Percentiles rank a stretch among this genome's conserved stretches.
These are phyloP conservation scores for Dendrothele bispora DNA, from an alignment of 768 basidiomycete genomes.

Conservation along the genomic window DNA sequence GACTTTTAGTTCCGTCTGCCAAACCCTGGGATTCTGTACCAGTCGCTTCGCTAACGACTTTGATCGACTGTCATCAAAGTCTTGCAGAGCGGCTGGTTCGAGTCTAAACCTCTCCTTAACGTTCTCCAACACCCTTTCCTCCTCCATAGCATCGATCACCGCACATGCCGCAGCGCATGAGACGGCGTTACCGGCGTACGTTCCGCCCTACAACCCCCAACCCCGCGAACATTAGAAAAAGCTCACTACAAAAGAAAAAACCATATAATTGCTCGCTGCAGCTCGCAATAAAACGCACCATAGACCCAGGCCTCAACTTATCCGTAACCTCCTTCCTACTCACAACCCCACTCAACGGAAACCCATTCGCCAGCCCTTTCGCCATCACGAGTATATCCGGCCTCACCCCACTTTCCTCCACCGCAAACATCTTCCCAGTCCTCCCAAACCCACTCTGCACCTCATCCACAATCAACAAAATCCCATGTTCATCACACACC, in stretches of 20 bases:
- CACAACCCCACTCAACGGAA: conserved; percentile 88
- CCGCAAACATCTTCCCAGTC: conserved; percentile 81
- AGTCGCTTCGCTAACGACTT: too few species aligned
- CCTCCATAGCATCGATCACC: conserved; percentile 73
- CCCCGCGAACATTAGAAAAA: too few species aligned
- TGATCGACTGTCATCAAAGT: too few species aligned
- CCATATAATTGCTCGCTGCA: conserved; percentile 7
- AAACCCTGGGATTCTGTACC: too few species aligned
- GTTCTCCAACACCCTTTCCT: conserved; percentile 83
- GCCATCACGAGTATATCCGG: conserved; percentile 91
- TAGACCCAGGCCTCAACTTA: conserved; percentile 72
- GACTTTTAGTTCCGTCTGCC: too few species aligned
- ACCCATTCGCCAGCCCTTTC: conserved; percentile 86
- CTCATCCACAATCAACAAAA: conserved; percentile 84
- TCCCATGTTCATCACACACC: conserved; percentile 85
- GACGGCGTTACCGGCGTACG: conserved; percentile 91
- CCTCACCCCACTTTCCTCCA: conserved; percentile 79
- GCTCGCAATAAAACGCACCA: conserved; percentile 44
- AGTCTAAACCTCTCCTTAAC: conserved; percentile 63
- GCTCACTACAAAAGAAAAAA: too few species aligned
- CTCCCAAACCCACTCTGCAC: conserved; percentile 91
- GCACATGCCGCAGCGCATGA: conserved; percentile 90
- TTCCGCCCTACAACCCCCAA: too few species aligned
- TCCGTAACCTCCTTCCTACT: conserved; percentile 82
- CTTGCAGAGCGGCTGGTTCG: too few species aligned